Evolutionary conservation across 345 rosid species (phyloP), one percentile per base, ranked within the genome.

Genomic region (Lumnitzera littorea): DNA sequence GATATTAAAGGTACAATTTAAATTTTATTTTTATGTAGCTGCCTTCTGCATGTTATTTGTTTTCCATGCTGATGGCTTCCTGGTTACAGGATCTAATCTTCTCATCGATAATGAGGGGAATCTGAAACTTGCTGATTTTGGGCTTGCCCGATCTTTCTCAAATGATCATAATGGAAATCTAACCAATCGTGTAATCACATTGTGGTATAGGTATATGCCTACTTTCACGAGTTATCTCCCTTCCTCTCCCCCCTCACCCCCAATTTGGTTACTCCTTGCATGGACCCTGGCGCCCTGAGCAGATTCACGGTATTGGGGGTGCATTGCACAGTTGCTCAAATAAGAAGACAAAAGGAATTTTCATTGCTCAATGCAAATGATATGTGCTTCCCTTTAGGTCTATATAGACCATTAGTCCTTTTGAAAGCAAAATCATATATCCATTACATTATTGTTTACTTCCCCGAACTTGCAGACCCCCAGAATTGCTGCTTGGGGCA

Each of bases 91-190:
- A n/a, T 91, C 98, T 20, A 91, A 89, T 83, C 98, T 91, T 67
- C 88, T 91, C 46, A 91, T 89, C 51, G 95, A 87, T 83, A 87
- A 91, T 46, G 84, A 89, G 78, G 95, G 98, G 31, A 91, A 89
- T 65, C 72, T 91, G 63, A 91, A 91, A 80, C 91, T 91, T 55
- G 98, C 95, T 10, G 98, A 89, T 82, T 91, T 91, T 74, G 96
- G 98, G 62, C 95, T 87, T 57, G 98, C 98, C 51, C 76, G 98
- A 12, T 83, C 92, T 3, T 87, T 78, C 74, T 87, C 96, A 24
- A 73, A 71, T 74, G 96, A 91, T 56, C 89, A 82, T 61, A 67
- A 72, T 70, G 89, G 81, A 58, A 84, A 84, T 62, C 91, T 91
- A 15, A 91, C 98, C 31, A 91, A 91, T 69, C 91, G 89, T 57